Evolutionary conservation across 2,329 filamentous ascomycete genomes (phyloP), one percentile per base, ranked within the genome.

Genomic region (Colletotrichum sp.): DNA sequence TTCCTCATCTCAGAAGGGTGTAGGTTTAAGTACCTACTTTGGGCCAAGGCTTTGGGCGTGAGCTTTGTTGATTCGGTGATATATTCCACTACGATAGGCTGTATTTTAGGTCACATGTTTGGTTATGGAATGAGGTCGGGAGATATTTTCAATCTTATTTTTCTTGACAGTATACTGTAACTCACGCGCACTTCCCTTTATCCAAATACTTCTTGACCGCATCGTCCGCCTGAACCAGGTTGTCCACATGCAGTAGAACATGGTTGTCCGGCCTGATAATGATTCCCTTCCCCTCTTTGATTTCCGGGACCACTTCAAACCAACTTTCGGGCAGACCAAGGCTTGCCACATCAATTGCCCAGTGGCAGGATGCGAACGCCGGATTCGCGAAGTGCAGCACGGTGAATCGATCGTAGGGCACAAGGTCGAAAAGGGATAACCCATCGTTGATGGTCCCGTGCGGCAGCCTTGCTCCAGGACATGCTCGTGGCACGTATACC

Each of bases 391-490:
- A 26, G 24, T 75, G 72, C 26, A 75, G 55, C 12, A 75, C 52
- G 39, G 52, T 75, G n/a, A 75, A 75, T 43, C 68, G 36, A 55
- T 75, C 39, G 55, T 75, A 75, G 18, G 72, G 61, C 28, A 75
- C 36, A 18, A 72, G 63, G n/a, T 75, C 72, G 6, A 75, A 43
- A 6, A 75, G 30, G 2, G 72, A 72, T 24, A 12, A 16, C 26
- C 55, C 55, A 18, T 39, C 52, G 14, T 14, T 48, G 21, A 39
- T 68, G 9, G 5, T 67, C 6, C 63, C 68, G n/a, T 75, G 72
- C 32, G 72, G 68, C 72, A 75, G 30, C 55, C 72, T 61, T 21
- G 63, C 61, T 16, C 72, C 72, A 16, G 72, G 68, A 48, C 72
- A 72, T 7, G 63, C 68, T 43, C 24, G 61, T 8, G 72, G 72